phyloP scores from a whole-genome alignment of 345 rosid species.

The Dipteronia dyeriana region DNA sequence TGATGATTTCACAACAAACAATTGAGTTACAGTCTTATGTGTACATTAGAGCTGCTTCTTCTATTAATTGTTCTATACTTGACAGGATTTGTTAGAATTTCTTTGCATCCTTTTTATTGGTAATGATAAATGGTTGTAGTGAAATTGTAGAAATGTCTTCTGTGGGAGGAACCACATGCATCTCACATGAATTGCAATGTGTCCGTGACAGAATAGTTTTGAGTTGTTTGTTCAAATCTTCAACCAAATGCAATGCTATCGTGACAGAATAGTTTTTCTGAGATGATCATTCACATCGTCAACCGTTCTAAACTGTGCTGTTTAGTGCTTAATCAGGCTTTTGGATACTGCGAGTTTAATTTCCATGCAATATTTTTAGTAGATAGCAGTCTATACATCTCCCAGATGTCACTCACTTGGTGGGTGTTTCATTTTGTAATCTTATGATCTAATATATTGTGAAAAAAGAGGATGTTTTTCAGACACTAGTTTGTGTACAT shows the following conservation, averaged over 20 bases:
- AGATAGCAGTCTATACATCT: not conserved
- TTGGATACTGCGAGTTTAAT: not conserved
- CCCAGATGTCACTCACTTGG: not conserved
- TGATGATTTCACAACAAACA: not conserved
- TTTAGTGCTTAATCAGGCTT: not conserved
- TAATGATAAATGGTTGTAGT: slow-evolving; percentile 8
- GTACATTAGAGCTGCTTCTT: not conserved
- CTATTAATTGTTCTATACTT: not conserved
- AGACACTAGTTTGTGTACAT: not conserved
- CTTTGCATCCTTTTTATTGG: not conserved
- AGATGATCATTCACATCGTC: not conserved
- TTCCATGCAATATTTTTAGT: slow-evolving; percentile 3
- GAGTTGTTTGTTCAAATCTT: not conserved
- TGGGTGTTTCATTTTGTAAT: not conserved
- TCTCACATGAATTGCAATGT: slow-evolving; percentile 21
- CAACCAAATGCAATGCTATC: not conserved
- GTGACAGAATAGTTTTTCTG: not conserved
- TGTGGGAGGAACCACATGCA: slow-evolving; percentile 40
- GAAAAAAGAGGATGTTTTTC: not conserved
- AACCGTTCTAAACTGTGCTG: not conserved
- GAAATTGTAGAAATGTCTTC: slow-evolving; percentile 40
- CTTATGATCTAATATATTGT: slow-evolving; percentile 2
- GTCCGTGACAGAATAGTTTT: not conserved
- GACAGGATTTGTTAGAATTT: not conserved
- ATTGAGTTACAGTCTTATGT: not conserved